Evolutionary conservation across 2,329 filamentous ascomycete genomes (phyloP).

Genomic region (Fusarium liriodendri): DNA sequence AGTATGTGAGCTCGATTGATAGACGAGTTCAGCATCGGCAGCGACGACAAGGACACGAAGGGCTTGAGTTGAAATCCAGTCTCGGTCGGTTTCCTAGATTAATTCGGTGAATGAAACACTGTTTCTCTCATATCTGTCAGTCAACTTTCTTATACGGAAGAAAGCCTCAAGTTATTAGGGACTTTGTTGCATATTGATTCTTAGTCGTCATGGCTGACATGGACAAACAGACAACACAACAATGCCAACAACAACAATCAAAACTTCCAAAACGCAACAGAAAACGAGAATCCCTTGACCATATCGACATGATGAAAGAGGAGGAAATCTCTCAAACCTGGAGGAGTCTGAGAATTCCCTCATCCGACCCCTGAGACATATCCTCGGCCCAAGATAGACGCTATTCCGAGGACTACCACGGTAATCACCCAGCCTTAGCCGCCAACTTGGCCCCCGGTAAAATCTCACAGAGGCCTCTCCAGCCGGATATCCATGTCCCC

Average conservation of each 20-base stretch:
- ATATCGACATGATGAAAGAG: not conserved
- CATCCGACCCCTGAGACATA: not conserved
- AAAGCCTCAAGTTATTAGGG: not conserved
- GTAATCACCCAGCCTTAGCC: not conserved
- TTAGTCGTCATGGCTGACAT: not conserved
- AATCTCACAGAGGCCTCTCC: not conserved
- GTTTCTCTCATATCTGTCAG: not conserved
- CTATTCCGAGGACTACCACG: conserved; percentile 5
- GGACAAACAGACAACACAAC: not conserved
- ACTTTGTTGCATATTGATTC: not conserved
- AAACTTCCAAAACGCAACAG: not conserved
- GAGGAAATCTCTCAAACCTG: not conserved
- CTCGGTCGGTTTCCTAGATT: not conserved
- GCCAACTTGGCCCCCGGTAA: not conserved
- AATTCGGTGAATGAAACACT: not conserved
- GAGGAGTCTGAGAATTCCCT: conserved; percentile 2
- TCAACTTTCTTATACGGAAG: not conserved
- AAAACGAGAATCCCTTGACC: not conserved
- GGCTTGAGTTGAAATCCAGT: not conserved
- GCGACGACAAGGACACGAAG: not conserved
- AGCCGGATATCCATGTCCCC: not conserved
- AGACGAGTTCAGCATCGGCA: not conserved
- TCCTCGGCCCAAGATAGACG: conserved; percentile 14
- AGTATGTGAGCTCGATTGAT: not conserved
- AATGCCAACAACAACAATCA: not conserved